Evolutionary conservation across 78 protist genomes (phyloP), one percentile per base, ranked within the genome.

Genomic region (Monosiga brevicollis): DNA sequence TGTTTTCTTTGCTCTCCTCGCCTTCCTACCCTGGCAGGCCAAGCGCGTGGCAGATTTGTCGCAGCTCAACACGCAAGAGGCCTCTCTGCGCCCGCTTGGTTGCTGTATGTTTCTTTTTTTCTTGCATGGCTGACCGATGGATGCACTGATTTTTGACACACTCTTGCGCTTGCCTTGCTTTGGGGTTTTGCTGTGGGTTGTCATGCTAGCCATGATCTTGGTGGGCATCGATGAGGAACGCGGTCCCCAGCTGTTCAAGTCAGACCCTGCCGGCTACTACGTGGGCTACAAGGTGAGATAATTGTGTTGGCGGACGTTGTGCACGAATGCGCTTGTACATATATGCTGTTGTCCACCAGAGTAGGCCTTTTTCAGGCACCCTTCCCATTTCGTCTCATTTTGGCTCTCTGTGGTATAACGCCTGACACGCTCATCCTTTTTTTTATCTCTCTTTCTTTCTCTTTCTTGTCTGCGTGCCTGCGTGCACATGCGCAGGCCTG

Each of bases 261-360:
- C 88, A 38, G 98, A 96, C 79, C 99, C 99, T 32, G 97, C 98
- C 9, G 98, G 99, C 40, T 86, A 89, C 36, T 87, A 3, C 74
- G 78, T 85, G 20, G 97, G 95, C 71, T 92, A 91, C 81, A 78
- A 84, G 83, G n/a, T n/a, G n/a, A n/a, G 29, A 78, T 29, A 78
- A 78, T 38, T 36, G 80, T 78, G 80, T 29, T 35, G 34, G 25
- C 39, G 26, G 29, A 71, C 36, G 29, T 26, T 71, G 73, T 71
- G 29, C 73, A 32, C 36, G 29, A 26, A 29, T 32, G 29, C 29
- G 73, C 36, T 71, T 71, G 29, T 26, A 24, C 79, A 37, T n/a
- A 24, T 26, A 77, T 54, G 22, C 82, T n/a, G n/a, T n/a, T n/a
- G n/a, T n/a, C n/a, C n/a, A n/a, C n/a, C n/a, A n/a, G n/a, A n/a